Evolutionary conservation across 495 filamentous ascomycete genomes (phyloP), one percentile per base, ranked within the genome.

Genomic region (Trichoderma gamsii): DNA sequence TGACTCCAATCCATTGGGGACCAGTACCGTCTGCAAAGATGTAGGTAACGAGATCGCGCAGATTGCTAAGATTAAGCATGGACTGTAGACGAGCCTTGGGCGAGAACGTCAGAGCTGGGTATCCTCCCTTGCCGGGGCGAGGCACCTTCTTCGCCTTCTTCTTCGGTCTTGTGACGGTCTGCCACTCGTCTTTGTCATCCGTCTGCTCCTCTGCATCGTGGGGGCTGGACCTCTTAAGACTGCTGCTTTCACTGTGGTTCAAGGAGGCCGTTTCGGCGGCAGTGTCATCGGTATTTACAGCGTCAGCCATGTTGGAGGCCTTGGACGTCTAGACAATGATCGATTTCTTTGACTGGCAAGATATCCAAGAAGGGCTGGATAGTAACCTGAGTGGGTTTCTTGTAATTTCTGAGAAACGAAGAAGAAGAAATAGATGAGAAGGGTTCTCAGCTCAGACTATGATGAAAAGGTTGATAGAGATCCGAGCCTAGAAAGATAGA

Each of bases 1-100:
- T 84, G 63, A 96, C 83, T 25, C 90, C 86, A 21, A 97, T 86
- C 90, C 93, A 99, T 77, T 95, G 90, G 5, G 96, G 95, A 7
- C 89, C 86, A 0, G 78, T 69, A 0, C 90, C 95, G 76, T 97
- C 92, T 52, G 92, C 91, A 68, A 97, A 87, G 67, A 96, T 85
- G 77, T 97, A 98, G n/a, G 97, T 81, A 6, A 92, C 81, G 46
- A 99, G 78, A 41, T 83, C 85, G 72, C 97, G 94, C 23, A 99
- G 77, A 70, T 95, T 89, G 29, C 85, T 82, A 59, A 97, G 84
- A 51, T 89, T 89, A 71, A 97, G 87, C 66, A 87, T 87, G 11
- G 85, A 80, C 69, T 90, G 86, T n/a, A 97, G 76, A 67, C 86
- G 87, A 65, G 84, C 78, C 16, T 88, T 83, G 32, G 88, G 80